Percentiles rank a stretch among this genome's conserved stretches.
Conservation (phyloP, 2,329 filamentous ascomycete species). For the Aspergillus fumigatus region DNA sequence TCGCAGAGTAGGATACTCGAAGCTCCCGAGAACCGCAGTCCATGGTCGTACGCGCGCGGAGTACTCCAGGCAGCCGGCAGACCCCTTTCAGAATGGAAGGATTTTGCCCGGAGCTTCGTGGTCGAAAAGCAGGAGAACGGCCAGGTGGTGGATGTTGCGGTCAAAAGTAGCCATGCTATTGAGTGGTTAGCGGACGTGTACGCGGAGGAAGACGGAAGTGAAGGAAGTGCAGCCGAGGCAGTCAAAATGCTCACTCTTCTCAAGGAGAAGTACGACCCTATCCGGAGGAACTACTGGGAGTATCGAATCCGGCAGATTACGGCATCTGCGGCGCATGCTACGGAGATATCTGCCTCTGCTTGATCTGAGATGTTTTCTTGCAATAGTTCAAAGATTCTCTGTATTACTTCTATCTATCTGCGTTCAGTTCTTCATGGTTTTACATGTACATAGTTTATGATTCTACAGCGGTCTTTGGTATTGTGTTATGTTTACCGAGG, state of each 20-base stretch:
- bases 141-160: constrained; percentile 33
- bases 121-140: constrained; percentile 41
- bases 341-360: constrained; percentile 13
- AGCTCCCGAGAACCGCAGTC: constrained; percentile 88
- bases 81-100: constrained; percentile 46
- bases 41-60: constrained; percentile 88
- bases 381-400: not conserved
- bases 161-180: constrained; percentile 57
- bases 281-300: constrained; percentile 89
- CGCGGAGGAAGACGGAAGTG: constrained; percentile 39
- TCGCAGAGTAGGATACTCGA: constrained; percentile 67
- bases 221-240: constrained; percentile 50
- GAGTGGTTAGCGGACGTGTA: constrained; percentile 48
- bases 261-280: constrained; percentile 82
- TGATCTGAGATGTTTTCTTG: constrained; percentile 7
- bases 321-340: constrained; percentile 4
- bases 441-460: not conserved
- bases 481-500: not conserved
- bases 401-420: not conserved
- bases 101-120: constrained; percentile 53
- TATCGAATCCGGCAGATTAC: constrained; percentile 57
- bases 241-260: constrained; percentile 67
- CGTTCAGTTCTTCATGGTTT: not conserved
- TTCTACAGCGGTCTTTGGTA: not conserved
- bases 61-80: constrained; percentile 63